A percentile compares a stretch with the other conserved stretches of the same genome.
Conservation (phyloP, 2,329 filamentous ascomycete species). For the Penicillium sp. region DNA sequence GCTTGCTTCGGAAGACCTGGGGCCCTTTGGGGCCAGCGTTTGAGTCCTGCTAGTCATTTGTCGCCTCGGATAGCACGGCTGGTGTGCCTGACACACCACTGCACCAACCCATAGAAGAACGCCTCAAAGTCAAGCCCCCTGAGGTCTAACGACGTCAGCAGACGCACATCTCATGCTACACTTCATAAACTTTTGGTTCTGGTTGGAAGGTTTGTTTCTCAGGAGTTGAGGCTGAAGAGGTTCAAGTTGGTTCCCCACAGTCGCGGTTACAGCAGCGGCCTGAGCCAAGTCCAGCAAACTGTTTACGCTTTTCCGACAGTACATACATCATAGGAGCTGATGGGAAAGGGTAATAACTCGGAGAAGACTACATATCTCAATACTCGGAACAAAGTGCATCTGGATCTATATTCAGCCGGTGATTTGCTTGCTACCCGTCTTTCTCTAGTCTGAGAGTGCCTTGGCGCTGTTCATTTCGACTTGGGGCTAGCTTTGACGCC, state of each 20-base stretch:
- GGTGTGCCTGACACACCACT: background rate
- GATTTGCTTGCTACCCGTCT: background rate
- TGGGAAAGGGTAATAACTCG: background rate
- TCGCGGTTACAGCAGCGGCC: slow-evolving; percentile 3
- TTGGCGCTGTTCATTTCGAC: background rate
- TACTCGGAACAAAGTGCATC: background rate
- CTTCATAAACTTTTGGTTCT: background rate
- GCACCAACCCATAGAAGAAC: background rate
- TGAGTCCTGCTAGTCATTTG: background rate
- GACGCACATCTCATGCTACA: background rate
- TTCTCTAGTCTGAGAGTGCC: background rate
- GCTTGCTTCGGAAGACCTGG: background rate
- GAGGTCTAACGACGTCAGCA: background rate
- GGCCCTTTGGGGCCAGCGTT: background rate
- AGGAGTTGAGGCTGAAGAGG: slow-evolving; percentile 1
- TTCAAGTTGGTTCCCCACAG: slow-evolving; percentile 1
- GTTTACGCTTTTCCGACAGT: no score
- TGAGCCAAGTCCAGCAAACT: background rate
- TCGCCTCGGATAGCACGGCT: background rate
- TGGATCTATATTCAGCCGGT: background rate
- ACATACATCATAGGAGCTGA: no score
- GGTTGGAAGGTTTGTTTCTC: background rate
- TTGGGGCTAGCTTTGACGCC: slow-evolving; percentile 3
- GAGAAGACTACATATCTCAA: no score
- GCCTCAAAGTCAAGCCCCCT: background rate